phyloP scores from a whole-genome alignment of 2,329 filamentous ascomycete genomes.

The Fusarium setosum region DNA sequence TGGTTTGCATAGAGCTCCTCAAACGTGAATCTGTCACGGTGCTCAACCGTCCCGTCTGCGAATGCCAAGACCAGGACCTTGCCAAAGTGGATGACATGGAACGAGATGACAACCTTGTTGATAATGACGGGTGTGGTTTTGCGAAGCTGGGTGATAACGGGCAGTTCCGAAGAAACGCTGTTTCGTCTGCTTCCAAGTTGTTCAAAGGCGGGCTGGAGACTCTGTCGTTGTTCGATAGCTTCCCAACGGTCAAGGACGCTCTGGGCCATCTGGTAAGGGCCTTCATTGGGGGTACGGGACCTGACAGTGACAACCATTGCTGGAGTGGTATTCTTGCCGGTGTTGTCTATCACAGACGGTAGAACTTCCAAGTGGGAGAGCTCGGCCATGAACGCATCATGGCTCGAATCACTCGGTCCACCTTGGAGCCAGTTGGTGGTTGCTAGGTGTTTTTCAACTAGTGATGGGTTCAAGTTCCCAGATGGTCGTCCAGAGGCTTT shows the following conservation, averaged over 20 bases:
- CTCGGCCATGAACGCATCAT: constrained; percentile 66
- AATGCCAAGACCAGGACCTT: constrained; percentile 79
- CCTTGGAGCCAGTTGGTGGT: constrained; percentile 67
- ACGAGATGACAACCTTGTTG: constrained; percentile 76
- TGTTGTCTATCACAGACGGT: constrained; percentile 71
- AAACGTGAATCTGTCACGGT: constrained; percentile 81
- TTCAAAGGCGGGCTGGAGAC: constrained; percentile 80
- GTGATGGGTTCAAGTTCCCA: constrained; percentile 61
- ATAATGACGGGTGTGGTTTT: constrained; percentile 76
- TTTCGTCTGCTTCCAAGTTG: constrained; percentile 75
- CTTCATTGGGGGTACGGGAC: constrained; percentile 65
- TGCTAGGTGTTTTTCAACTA: constrained; percentile 67
- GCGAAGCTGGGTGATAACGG: constrained; percentile 59
- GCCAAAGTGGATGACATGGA: constrained; percentile 76
- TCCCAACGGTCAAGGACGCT: constrained; percentile 89
- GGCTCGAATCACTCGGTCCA: constrained; percentile 54
- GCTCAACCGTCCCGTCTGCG: constrained; percentile 84
- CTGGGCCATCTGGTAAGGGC: constrained; percentile 72
- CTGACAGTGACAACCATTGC: constrained; percentile 80
- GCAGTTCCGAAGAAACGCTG: constrained; percentile 52
- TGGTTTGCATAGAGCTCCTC: constrained; percentile 72
- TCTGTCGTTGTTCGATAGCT: constrained; percentile 74
- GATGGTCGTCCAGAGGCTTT: constrained; percentile 61
- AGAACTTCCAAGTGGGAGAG: constrained; percentile 82
- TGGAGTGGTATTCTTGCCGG: constrained; percentile 64